Conservation (phyloP, 2,329 filamentous ascomycete species). For the Epichloe elymi region DNA sequence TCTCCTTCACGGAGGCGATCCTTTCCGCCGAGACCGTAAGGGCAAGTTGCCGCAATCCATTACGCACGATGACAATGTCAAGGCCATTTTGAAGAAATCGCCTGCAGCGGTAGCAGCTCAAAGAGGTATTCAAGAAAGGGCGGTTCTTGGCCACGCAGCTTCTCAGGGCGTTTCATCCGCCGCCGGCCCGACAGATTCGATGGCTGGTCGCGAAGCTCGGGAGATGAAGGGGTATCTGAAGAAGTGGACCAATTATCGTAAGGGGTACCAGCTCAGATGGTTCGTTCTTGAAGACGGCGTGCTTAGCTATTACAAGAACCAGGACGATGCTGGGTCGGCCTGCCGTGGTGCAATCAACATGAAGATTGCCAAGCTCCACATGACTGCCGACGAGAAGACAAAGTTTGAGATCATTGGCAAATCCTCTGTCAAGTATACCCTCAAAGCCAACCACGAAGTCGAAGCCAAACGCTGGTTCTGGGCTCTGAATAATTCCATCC, state of each 20-base stretch:
- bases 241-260: conserved; percentile 99
- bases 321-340: conserved; percentile 90
- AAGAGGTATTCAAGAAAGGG: conserved; percentile 91
- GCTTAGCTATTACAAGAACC: conserved; percentile 97
- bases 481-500: conserved; percentile 96
- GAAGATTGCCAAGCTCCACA: conserved; percentile 86
- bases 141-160: conserved; percentile 66
- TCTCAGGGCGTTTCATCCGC: conserved; percentile 39
- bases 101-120: conserved; percentile 91
- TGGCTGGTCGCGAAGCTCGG: conserved; percentile 71
- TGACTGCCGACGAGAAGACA: conserved; percentile 95
- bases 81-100: conserved; percentile 81
- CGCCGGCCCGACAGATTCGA: conserved; percentile 42
- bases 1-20: conserved; percentile 86
- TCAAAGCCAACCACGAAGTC: conserved; percentile 96
- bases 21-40: conserved; percentile 87
- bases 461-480: conserved; percentile 99
- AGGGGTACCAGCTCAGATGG: conserved; percentile 92
- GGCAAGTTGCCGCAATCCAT: conserved; percentile 93
- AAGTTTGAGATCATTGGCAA: conserved; percentile 97
- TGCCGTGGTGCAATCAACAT: conserved; percentile 98
- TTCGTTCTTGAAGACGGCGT: conserved; percentile 97
- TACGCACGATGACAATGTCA: conserved; percentile 84
- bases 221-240: conserved; percentile 99
- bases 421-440: conserved; percentile 94